These are phyloP conservation scores for Chrysoporthe cubensis DNA, from an alignment of 2,329 filamentous ascomycete genomes.

Conservation along the genomic window DNA sequence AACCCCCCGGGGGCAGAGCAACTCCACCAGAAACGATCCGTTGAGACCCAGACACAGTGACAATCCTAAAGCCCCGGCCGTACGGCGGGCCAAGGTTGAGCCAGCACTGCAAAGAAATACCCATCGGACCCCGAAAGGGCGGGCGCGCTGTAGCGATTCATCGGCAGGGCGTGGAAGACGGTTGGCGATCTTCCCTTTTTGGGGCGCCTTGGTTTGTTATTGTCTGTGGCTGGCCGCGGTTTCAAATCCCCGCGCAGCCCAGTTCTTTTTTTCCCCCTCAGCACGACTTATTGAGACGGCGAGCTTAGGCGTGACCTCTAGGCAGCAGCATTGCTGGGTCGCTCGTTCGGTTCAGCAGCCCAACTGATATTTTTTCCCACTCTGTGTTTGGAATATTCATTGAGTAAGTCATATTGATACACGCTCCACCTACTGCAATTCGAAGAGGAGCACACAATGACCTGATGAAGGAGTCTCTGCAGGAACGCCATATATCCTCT, in stretches of 20 bases:
- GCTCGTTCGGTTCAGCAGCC: not conserved
- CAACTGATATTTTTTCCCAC: not conserved
- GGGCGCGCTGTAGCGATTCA: constrained; percentile 8
- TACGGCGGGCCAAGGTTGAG: constrained; percentile 3
- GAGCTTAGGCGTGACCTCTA: not conserved
- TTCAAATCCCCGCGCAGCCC: too few species aligned
- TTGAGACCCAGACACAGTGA: constrained; percentile 12
- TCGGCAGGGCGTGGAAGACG: constrained; percentile 7
- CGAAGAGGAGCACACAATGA: not conserved
- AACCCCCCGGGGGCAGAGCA: not conserved
- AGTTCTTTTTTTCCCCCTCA: not conserved
- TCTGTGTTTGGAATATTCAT: not conserved
- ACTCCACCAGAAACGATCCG: not conserved
- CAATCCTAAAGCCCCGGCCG: not conserved
- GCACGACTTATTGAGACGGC: not conserved
- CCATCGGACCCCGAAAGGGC: not conserved
- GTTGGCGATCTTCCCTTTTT: too few species aligned
- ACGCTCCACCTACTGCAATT: not conserved
- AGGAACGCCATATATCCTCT: not conserved
- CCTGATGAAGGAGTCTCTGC: not conserved
- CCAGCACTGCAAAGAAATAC: constrained; percentile 14
- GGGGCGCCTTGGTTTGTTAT: too few species aligned
- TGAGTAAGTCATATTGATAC: too few species aligned
- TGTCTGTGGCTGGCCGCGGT: too few species aligned
- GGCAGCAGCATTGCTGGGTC: not conserved